Evolutionary conservation across 2,329 filamentous ascomycete species (phyloP), one percentile per base, ranked within the genome.

Genomic region (Coleophoma crateriformis): DNA sequence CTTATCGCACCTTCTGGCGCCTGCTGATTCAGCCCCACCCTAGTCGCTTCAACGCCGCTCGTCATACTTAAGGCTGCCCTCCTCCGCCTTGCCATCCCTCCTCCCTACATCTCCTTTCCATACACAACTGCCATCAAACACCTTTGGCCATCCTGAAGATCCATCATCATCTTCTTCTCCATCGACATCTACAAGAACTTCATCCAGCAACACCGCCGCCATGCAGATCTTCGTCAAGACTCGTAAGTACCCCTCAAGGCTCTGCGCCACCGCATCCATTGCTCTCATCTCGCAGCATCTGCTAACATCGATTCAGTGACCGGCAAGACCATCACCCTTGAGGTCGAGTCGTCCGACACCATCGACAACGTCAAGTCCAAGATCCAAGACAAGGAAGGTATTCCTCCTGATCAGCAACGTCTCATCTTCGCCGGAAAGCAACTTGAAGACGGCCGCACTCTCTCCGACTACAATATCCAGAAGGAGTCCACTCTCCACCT

Each of bases 151-250:
- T 27, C 27, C 8, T 10, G 7, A 17, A 7, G 15, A 38, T 13
- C 5, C 35, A 38, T 38, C 35, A 38, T 4, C 58, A 57, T 17
- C 35, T 17, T n/a, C 35, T 38, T 12, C 5, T 5, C 7, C 7
- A 38, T 17, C 35, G 2, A 38, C 35, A 38, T 17, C 35, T 38
- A 38, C 35, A 38, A 7, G 35, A 38, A n/a, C 35, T 8, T 38
- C 35, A 38, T 38, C 35, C 13, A 35, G 22, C 15, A 47, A 49
- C 15, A 35, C 55, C 57, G 54, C 53, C 52, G 61, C 51, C 71
- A 95, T 96, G 91, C 91, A 96, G 81, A 96, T 96, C 80, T 96
- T 96, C 74, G 91, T 96, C 66, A 96, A 96, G 85, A 96, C 90
- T 63, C 82, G 86, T 90, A 78, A 81, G 86, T 85, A 64, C 34